These are phyloP conservation scores for Penstemon eatonii DNA, from an alignment of 257 asterid species.

Conservation along the genomic window DNA sequence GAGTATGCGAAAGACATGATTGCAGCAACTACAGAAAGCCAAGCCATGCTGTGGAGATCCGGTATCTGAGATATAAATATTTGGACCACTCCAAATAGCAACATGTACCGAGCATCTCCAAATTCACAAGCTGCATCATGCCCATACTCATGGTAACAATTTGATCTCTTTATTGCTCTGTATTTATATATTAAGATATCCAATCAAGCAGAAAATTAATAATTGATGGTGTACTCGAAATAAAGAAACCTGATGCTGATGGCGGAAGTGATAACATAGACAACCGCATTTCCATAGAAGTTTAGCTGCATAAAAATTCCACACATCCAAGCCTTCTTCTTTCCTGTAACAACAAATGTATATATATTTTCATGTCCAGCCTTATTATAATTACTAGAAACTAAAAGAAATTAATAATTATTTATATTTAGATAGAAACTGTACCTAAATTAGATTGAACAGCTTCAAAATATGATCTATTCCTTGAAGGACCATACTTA, in stretches of 20 bases:
- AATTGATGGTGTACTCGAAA: not conserved
- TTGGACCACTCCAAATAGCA: conserved; percentile 64
- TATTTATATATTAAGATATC: not conserved
- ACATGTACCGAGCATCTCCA: conserved; percentile 44
- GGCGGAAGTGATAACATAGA: conserved; percentile 34
- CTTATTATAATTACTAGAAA: not conserved
- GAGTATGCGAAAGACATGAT: conserved; percentile 78
- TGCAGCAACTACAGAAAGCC: conserved; percentile 79
- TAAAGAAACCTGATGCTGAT: conserved; percentile 41
- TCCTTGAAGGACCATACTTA: conserved; percentile 30
- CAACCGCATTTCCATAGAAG: conserved; percentile 31
- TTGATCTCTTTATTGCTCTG: conserved; percentile 82
- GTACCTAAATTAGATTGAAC: conserved; percentile 50
- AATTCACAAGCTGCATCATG: conserved; percentile 59
- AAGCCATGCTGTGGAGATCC: conserved; percentile 59
- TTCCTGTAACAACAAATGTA: conserved; percentile 29
- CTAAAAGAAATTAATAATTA: not conserved
- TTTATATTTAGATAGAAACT: not conserved
- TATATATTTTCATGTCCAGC: not conserved
- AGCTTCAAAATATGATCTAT: conserved; percentile 65
- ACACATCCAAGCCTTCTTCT: conserved; percentile 34
- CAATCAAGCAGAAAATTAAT: not conserved
- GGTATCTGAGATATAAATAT: conserved; percentile 75
- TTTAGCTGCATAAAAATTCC: conserved; percentile 33
- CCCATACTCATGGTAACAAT: conserved; percentile 77